Percentiles rank a stretch among this genome's conserved stretches.
phyloP scores from a whole-genome alignment of 108 stramenopile species.

The Cyclostephanos tholiformis region DNA sequence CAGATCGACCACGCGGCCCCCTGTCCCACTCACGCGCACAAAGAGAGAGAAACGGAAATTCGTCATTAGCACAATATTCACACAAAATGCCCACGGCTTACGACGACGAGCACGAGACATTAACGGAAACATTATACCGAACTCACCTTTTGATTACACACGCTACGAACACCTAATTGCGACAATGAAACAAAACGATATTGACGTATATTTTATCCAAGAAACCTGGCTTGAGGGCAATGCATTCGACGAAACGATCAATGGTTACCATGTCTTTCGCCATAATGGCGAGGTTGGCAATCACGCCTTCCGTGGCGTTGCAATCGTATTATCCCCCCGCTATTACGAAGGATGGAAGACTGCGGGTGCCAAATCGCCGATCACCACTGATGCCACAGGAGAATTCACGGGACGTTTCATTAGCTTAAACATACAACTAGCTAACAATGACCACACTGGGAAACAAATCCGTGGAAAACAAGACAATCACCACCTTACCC shows the following conservation, averaged over 20 bases:
- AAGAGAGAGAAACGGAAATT: background rate
- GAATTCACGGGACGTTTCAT: constrained; percentile 4
- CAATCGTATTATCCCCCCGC: constrained; percentile 6
- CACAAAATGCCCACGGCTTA: background rate
- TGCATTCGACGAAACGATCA: background rate
- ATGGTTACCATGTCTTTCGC: background rate
- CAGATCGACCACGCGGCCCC: background rate
- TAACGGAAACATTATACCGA: background rate
- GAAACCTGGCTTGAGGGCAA: background rate
- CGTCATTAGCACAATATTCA: background rate
- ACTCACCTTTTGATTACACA: constrained; percentile 1
- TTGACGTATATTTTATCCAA: background rate
- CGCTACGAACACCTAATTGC: background rate
- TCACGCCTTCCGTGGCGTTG: constrained; percentile 4
- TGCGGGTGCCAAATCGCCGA: background rate
- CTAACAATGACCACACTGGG: background rate
- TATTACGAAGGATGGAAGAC: background rate
- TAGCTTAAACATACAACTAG: background rate
- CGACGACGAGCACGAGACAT: background rate
- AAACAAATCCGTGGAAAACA: constrained; percentile 2
- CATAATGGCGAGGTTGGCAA: background rate
- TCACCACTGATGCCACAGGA: background rate
- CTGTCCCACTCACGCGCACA: background rate
- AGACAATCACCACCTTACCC: background rate
- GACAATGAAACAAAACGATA: background rate